Evolutionary conservation across 2,329 filamentous ascomycete species (phyloP).

Genomic region (Trichophyton rubrum): DNA sequence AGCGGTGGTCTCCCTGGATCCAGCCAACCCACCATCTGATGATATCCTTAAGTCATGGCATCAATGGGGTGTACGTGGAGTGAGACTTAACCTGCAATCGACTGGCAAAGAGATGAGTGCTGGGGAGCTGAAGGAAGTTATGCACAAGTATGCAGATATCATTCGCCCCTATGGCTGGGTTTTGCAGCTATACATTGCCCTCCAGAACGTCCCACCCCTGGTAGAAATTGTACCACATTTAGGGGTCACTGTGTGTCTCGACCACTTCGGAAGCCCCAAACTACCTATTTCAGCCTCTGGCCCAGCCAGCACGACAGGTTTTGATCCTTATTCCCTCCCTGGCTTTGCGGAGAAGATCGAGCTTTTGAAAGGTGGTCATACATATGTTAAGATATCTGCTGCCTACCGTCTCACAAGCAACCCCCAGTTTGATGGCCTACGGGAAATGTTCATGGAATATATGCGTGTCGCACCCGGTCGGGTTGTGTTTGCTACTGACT

Average conservation of each 20-base stretch:
- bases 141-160: slow-evolving; percentile 40
- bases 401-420: slow-evolving; percentile 44
- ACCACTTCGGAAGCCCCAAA: slow-evolving; percentile 45
- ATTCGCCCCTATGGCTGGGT: slow-evolving; percentile 44
- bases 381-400: slow-evolving; percentile 48
- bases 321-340: slow-evolving; percentile 35
- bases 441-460: slow-evolving; percentile 40
- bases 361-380: slow-evolving; percentile 37
- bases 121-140: slow-evolving; percentile 30
- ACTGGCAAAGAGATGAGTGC: slow-evolving; percentile 33
- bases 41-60: slow-evolving; percentile 44
- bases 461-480: slow-evolving; percentile 34
- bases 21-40: slow-evolving; percentile 25
- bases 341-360: slow-evolving; percentile 40
- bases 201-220: slow-evolving; percentile 39
- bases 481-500: slow-evolving; percentile 50
- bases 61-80: slow-evolving; percentile 44
- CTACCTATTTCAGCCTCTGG: slow-evolving; percentile 18
- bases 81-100: slow-evolving; percentile 48
- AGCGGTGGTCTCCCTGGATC: slow-evolving; percentile 47
- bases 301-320: slow-evolving; percentile 11
- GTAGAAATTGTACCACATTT: slow-evolving; percentile 39
- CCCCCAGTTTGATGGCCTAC: slow-evolving; percentile 33
- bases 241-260: slow-evolving; percentile 44
- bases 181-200: slow-evolving; percentile 46